Conservation (phyloP, 495 filamentous ascomycete species). For the Trichoderma reesei region DNA sequence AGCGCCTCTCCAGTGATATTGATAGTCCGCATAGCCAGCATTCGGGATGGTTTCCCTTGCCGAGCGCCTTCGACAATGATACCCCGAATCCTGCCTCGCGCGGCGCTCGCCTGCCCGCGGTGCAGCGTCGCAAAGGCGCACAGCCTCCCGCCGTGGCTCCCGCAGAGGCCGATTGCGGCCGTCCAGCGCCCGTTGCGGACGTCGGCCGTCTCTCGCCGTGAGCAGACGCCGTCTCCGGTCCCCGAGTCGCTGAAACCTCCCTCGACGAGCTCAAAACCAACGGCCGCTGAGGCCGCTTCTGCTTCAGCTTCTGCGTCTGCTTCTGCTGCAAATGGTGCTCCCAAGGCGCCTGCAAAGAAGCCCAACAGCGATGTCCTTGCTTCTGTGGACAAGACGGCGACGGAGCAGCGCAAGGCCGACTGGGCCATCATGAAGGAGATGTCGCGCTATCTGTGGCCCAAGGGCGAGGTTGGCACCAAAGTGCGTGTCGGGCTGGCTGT, state of each 20-base stretch:
- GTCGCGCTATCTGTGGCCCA: conserved; percentile 94
- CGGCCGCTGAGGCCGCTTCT: background rate
- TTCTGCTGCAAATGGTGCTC: background rate
- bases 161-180: conserved; percentile 7
- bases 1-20: background rate
- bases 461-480: conserved; percentile 74
- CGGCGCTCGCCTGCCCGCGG: background rate
- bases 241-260: conserved; percentile 1
- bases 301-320: background rate
- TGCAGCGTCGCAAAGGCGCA: conserved; percentile 1
- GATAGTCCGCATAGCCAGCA: background rate
- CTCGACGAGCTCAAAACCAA: background rate
- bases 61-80: conserved; percentile 8
- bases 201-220: background rate
- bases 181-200: conserved; percentile 2
- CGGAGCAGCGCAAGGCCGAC: conserved; percentile 90
- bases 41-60: background rate
- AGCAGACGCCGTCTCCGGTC: background rate
- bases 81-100: conserved; percentile 4
- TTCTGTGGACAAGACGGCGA: conserved; percentile 45
- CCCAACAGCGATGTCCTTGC: conserved; percentile 27
- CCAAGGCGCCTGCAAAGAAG: conserved; percentile 12
- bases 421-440: conserved; percentile 99
- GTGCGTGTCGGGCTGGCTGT: conserved; percentile 74
- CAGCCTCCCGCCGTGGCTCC: conserved; percentile 9